phyloP scores from a whole-genome alignment of 192 early-diverging fungal genomes.

The Lobosporangium transversale region DNA sequence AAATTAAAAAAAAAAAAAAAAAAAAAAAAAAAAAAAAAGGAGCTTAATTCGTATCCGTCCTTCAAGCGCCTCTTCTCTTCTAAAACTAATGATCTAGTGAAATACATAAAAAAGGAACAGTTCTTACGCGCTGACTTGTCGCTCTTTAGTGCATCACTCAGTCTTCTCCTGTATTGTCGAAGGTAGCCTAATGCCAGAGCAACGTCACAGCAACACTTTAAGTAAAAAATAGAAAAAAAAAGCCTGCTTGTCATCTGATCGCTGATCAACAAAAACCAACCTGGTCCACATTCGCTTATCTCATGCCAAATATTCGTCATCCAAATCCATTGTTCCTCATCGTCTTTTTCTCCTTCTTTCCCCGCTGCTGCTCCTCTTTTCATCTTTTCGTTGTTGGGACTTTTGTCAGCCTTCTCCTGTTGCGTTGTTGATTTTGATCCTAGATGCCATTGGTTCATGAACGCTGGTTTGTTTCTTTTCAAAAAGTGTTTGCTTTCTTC shows the following conservation, averaged over 20 bases:
- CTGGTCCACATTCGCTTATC: slow-evolving; percentile 35
- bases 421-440: slow-evolving; percentile 6
- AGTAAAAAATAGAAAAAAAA: background rate
- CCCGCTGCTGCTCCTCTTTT: background rate
- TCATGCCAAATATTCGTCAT: slow-evolving; percentile 42
- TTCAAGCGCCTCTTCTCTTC: no score
- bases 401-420: background rate
- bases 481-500: slow-evolving; percentile 1
- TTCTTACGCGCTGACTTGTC: slow-evolving; percentile 21
- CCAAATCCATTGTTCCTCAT: slow-evolving; percentile 35
- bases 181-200: slow-evolving; percentile 8
- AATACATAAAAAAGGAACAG: background rate
- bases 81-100: no score
- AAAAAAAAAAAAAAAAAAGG: no score
- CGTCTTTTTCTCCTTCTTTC: no score
- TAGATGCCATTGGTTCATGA: slow-evolving; percentile 26
- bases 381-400: no score
- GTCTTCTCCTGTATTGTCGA: slow-evolving; percentile 29
- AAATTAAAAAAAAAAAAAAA: no score
- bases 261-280: no score
- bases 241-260: background rate
- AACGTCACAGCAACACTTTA: background rate
- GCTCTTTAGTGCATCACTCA: slow-evolving; percentile 15
- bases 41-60: no score
- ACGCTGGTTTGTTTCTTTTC: slow-evolving; percentile 14